These are phyloP conservation scores for Coffea canephora DNA, from an alignment of 257 asterid genomes.

Conservation along the genomic window DNA sequence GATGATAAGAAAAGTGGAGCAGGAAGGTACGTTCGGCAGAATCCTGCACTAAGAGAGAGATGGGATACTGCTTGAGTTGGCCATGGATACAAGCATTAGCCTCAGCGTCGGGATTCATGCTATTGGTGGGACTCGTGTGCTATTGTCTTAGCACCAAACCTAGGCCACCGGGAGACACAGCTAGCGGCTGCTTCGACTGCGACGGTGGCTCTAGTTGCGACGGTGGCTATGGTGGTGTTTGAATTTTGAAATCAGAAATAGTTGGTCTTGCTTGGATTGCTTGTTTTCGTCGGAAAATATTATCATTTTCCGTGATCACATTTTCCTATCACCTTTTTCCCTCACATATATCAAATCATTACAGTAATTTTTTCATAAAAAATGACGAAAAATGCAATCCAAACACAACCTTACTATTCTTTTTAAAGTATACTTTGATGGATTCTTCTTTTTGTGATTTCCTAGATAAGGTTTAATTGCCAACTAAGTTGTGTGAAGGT, in stretches of 20 bases:
- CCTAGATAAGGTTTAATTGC: too few relatives aligned
- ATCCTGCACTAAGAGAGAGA: neutral
- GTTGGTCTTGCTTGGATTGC: too few relatives aligned
- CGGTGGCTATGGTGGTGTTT: conserved; percentile 21
- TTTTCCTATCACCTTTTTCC: too few relatives aligned
- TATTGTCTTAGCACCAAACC: conserved; percentile 26
- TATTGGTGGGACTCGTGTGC: conserved; percentile 24
- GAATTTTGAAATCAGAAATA: neutral
- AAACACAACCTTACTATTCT: too few relatives aligned
- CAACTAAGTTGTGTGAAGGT: too few relatives aligned
- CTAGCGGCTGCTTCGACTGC: neutral
- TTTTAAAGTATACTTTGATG: too few relatives aligned
- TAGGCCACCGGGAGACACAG: conserved; percentile 15
- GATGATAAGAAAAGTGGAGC: neutral
- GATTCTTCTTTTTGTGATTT: too few relatives aligned
- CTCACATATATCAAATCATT: too few relatives aligned
- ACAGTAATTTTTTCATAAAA: too few relatives aligned
- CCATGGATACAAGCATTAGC: conserved; percentile 11
- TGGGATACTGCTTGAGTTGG: conserved; percentile 26
- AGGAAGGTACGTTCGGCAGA: neutral
- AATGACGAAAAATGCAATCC: too few relatives aligned
- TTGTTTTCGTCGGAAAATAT: too few relatives aligned
- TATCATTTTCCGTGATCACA: too few relatives aligned
- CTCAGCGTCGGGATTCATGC: conserved; percentile 19
- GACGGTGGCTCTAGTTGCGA: conserved; percentile 26